Base-by-base conservation (phyloP, 345 rosid species). In the Conringia planisiliqua region DNA sequence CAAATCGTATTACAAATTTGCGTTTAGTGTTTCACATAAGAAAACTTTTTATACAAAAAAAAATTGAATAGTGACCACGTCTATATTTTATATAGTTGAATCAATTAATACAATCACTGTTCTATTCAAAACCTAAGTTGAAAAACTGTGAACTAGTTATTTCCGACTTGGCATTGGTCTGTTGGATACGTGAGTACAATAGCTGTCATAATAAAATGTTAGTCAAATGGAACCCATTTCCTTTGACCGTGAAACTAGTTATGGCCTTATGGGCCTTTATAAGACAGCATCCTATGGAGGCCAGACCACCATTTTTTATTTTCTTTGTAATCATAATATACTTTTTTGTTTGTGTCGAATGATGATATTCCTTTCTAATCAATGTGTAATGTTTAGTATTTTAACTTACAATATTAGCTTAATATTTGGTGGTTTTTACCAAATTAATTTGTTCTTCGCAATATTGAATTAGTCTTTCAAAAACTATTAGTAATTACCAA, bases 181-280 rank as follows among this genome's bases (percentile, higher is more conserved):
- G 7, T 30, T 30, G 35, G 35, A 32, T 32, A 32, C 35, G 35
- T 7, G 30, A 22, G n/a, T 33, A 44, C 43, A 35, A 44, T 30
- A 44, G 74, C 74, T 70, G 58, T 32, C 74, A 18, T 13, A 33
- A 16, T 40, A 71, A 22, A 0, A 12, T 36, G 0, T 26, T 18
- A 8, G 69, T 62, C 70, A 64, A 73, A 26, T 73, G 38, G 10
- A 56, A 40, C 60, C 36, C 54, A 40, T 52, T 62, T 10, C 16
- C 44, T 42, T 73, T 35, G 78, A 56, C 72, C 42, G 66, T 9
- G 14, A 47, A 47, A 26, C 38, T 51, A 59, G 59, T 14, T 46
- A 62, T 72, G 62, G 55, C 70, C 63, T 26, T 26, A 18, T 72
- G 76, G 69, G 76, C 62, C 57, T 70, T 70, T 72, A 11, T 0